Percentiles rank a stretch among this genome's conserved stretches.
These are phyloP conservation scores for carrot (Daucus carota) DNA, from an alignment of 129 eudicot genomes.

Conservation along the genomic window DH1_v3.0 NC_030388.2:19444001-19444500, in stretches of 20 bases:
- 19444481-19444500: constrained; percentile 90
- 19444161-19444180: too few species aligned
- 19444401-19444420: constrained; percentile 47
- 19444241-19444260: background rate
- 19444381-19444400: constrained; percentile 7
- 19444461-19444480: constrained; percentile 97
- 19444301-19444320: background rate
- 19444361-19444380: constrained; percentile 10
- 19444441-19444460: constrained; percentile 98
- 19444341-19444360: background rate
- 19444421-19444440: constrained; percentile 77
- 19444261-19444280: background rate
- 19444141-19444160: too few species aligned
- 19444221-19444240: background rate
- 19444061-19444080: too few species aligned
- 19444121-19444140: too few species aligned
- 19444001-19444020: too few species aligned
- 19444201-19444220: background rate
- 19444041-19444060: too few species aligned
- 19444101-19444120: too few species aligned
- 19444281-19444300: background rate
- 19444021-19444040: too few species aligned
- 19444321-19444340: background rate
- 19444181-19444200: background rate
- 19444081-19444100: too few species aligned